Evolutionary conservation across 345 rosid species (phyloP), one percentile per base, ranked within the genome.

Genomic region (Gossypium raimondii): DNA sequence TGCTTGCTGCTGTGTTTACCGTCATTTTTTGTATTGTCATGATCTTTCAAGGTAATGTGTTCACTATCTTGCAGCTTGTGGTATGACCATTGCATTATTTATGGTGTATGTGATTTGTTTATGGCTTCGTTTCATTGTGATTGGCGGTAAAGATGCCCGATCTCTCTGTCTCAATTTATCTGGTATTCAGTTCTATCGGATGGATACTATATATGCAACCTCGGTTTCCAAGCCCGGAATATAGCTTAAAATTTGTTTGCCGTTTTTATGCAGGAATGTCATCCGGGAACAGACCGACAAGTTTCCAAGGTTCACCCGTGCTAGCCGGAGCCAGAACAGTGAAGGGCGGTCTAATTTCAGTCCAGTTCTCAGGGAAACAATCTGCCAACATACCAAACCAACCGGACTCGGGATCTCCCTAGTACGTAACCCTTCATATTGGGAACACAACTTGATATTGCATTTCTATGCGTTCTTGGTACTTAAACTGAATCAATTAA

Each of bases 1-100:
- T 85, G 1, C 79, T 90, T 45, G 97, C 95, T 34, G 75, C 84
- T 65, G 81, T 90, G 77, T 77, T 90, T 77, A 92, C 96, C 11
- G 43, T 87, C 71, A 74, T 90, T 13, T 89, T 92, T 75, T 89
- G 78, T 75, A 75, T 92, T 58, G 84, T 92, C 73, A 80, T 92
- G 7, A 55, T 91, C 67, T 82, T 90, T 63, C 93, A 93, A 80
- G 98, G 97, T 93, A 74, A 76, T 67, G 11, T 58, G 43, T 73
- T 58, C 58, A 17, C 52, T 57, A 22, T 24, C 18, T 52, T 48
- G 43, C 51, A 38, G 51, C 76, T 69, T 14, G 55, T 24, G 11
- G 3, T 70, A 13, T 16, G 43, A 50, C 4, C 44, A 3, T 18
- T 50, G 22, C 44, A 7, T 53, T 34, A 7, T n/a, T 53, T 18